Percentiles rank a stretch among this genome's conserved stretches.
Evolutionary conservation across 208 protist genomes (phyloP).

Genomic region (Histomonas meleagridis): DNA sequence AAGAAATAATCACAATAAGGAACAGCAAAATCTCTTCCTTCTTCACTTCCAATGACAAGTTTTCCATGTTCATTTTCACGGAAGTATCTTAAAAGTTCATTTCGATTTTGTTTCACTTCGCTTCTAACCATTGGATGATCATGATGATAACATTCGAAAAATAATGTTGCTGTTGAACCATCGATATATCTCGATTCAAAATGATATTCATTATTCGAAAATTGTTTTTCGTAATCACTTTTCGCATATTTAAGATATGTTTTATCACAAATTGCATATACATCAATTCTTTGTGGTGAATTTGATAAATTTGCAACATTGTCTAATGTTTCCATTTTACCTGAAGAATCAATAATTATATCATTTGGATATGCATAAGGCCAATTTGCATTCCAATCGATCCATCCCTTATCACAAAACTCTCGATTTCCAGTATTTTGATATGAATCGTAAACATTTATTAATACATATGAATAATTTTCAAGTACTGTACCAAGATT

Average conservation of each 20-base stretch:
- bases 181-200: neutral
- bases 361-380: neutral
- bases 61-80: neutral
- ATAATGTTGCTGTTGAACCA: neutral
- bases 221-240: too few relatives aligned
- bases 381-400: neutral
- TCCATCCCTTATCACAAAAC: neutral
- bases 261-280: neutral
- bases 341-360: neutral
- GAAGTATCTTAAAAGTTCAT: neutral
- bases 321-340: neutral
- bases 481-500: neutral
- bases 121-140: neutral
- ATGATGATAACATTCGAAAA: neutral
- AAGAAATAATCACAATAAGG: neutral
- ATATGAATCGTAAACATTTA: neutral
- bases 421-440: conserved; percentile 7
- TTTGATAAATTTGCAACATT: conserved; percentile 20
- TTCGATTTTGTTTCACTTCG: neutral
- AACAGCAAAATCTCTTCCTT: neutral
- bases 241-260: neutral
- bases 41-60: neutral
- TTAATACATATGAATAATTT: neutral
- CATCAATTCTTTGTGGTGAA: neutral
- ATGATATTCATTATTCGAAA: neutral